Percentiles rank a stretch among this genome's conserved stretches.
Evolutionary conservation across 495 filamentous ascomycete genomes (phyloP).

Genomic region (Oleoguttula mirabilis): DNA sequence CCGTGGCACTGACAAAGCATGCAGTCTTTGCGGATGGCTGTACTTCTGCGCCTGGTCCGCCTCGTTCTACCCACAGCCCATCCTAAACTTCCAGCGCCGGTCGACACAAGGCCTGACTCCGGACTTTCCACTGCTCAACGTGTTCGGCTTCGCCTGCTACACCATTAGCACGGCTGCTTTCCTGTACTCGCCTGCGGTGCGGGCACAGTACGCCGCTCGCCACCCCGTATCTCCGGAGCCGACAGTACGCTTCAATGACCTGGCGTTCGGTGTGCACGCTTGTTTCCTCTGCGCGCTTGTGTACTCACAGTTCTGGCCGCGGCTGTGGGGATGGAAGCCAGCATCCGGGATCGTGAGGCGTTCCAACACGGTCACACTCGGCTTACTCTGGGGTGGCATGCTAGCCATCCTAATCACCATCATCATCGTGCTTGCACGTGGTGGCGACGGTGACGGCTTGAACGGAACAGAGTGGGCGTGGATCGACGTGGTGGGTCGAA

Average conservation of each 20-base stretch:
- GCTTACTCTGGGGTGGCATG: conserved; percentile 54
- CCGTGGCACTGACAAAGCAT: no score
- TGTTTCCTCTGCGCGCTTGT: conserved; percentile 52
- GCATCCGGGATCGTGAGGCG: conserved; percentile 36
- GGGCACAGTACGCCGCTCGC: conserved; percentile 71
- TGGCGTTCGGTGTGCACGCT: conserved; percentile 75
- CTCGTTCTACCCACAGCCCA: conserved; percentile 85
- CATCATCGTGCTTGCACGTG: conserved; percentile 41
- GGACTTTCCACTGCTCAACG: conserved; percentile 76
- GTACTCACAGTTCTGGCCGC: conserved; percentile 59
- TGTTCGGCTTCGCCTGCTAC: conserved; percentile 72
- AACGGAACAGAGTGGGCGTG: conserved; percentile 50
- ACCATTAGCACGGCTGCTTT: conserved; percentile 58
- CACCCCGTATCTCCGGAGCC: conserved; percentile 58
- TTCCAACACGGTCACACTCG: conserved; percentile 53
- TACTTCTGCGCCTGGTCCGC: conserved; percentile 36
- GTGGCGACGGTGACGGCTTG: conserved; percentile 41
- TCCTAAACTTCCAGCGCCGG: conserved; percentile 59
- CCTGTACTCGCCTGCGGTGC: conserved; percentile 65
- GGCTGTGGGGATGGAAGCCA: conserved; percentile 61
- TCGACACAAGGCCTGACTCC: conserved; percentile 74
- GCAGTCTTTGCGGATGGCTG: conserved; percentile 21
- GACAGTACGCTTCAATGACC: conserved; percentile 80
- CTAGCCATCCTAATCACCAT: conserved; percentile 42
- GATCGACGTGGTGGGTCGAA: conserved; percentile 67